Percentiles rank a stretch among this genome's conserved stretches.
These are phyloP conservation scores for Penicillium pulvis DNA, from an alignment of 495 filamentous ascomycete species.

Conservation along the genomic window DNA sequence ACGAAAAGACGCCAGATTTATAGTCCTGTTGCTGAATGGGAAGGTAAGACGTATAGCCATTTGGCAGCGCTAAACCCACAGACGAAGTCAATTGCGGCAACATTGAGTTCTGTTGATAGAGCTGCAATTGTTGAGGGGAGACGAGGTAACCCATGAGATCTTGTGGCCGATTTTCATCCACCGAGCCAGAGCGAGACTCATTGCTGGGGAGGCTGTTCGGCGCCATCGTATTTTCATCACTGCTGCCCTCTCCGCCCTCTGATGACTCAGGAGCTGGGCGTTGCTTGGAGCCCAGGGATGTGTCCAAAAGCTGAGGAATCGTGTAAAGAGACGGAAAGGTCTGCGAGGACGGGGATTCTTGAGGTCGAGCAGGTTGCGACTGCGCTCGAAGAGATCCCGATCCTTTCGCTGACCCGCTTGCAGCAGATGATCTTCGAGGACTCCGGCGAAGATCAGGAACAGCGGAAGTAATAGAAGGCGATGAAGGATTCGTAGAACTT, in stretches of 20 bases:
- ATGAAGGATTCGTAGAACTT: constrained; percentile 63
- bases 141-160: constrained; percentile 71
- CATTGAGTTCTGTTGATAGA: constrained; percentile 48
- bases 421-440: constrained; percentile 57
- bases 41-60: constrained; percentile 48
- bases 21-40: constrained; percentile 43
- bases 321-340: constrained; percentile 42
- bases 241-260: constrained; percentile 39
- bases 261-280: constrained; percentile 36
- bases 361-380: constrained; percentile 63
- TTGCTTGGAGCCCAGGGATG: constrained; percentile 39
- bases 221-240: constrained; percentile 46
- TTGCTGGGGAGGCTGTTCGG: constrained; percentile 43
- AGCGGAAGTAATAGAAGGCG: constrained; percentile 55
- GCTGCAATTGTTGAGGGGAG: constrained; percentile 55
- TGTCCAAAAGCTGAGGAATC: constrained; percentile 34
- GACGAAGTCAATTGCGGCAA: constrained; percentile 48
- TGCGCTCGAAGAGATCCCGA: constrained; percentile 62
- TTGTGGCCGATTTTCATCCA: constrained; percentile 51
- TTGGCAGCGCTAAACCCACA: constrained; percentile 50
- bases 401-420: constrained; percentile 52
- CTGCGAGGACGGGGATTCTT: constrained; percentile 46
- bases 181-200: constrained; percentile 39
- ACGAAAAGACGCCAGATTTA: constrained; percentile 37
- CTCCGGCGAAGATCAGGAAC: constrained; percentile 60